phyloP scores from a whole-genome alignment of 2,329 filamentous ascomycete species.

The Dothideomycetes sp. region DNA sequence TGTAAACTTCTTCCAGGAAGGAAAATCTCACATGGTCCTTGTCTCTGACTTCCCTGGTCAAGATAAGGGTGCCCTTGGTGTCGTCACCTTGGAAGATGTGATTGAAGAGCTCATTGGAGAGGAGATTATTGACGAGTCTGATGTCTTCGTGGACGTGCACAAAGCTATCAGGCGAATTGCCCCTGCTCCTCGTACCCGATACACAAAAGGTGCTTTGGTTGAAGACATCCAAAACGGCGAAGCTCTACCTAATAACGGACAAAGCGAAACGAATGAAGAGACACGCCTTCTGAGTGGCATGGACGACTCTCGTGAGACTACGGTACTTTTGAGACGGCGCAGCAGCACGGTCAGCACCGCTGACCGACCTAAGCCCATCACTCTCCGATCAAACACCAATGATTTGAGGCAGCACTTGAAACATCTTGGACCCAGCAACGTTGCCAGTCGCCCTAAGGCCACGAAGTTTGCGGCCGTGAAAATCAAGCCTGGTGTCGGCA shows the following conservation, averaged over 20 bases:
- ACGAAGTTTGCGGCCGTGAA: conserved; percentile 54
- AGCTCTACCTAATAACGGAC: conserved; percentile 10
- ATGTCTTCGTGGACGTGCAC: conserved; percentile 96
- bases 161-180: conserved; percentile 87
- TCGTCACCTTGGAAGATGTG: conserved; percentile 93
- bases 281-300: conserved; percentile 3
- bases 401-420: conserved; percentile 50
- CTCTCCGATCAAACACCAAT: conserved; percentile 40
- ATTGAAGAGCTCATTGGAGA: conserved; percentile 98
- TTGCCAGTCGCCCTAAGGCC: conserved; percentile 46
- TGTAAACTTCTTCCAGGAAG: conserved; percentile 99
- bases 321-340: conserved; percentile 33
- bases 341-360: conserved; percentile 27
- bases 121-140: conserved; percentile 98
- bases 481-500: conserved; percentile 47
- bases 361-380: conserved; percentile 17
- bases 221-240: conserved; percentile 13
- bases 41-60: conserved; percentile 89
- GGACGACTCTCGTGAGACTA: conserved; percentile 17
- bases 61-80: conserved; percentile 78
- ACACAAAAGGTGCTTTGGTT: conserved; percentile 14
- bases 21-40: conserved; percentile 96
- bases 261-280: conserved; percentile 13
- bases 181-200: conserved; percentile 62
- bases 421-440: conserved; percentile 53